A percentile compares a stretch with the other conserved stretches of the same genome.
These are phyloP conservation scores for Cubamyces sp. DNA, from an alignment of 768 basidiomycete species.

Conservation along the genomic window DNA sequence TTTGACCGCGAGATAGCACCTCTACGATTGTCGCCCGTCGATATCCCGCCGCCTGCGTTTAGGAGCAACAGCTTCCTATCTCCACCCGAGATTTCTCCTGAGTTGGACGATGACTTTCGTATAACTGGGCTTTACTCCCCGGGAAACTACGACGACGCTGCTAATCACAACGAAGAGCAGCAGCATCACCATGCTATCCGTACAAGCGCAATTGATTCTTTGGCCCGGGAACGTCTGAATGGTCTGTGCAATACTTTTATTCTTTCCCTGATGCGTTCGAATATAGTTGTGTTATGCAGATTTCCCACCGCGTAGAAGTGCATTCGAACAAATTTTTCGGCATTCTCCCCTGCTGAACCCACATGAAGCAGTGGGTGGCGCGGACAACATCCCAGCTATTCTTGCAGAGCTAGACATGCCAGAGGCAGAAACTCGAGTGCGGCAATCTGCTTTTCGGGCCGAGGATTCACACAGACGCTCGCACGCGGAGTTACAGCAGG, in stretches of 20 bases:
- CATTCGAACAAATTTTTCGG: too few species aligned
- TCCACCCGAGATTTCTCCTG: neutral
- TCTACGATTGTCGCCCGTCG: constrained; percentile 18
- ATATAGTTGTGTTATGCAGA: neutral
- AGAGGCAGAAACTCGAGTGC: too few species aligned
- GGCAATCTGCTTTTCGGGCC: too few species aligned
- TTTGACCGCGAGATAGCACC: constrained; percentile 23
- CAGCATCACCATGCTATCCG: neutral
- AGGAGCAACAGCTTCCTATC: neutral
- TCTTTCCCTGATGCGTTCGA: neutral
- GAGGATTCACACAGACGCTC: too few species aligned
- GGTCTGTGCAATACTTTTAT: neutral
- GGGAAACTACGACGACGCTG: too few species aligned
- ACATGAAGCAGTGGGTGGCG: too few species aligned
- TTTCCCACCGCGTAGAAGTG: neutral
- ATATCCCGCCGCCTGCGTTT: neutral
- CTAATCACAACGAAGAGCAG: too few species aligned
- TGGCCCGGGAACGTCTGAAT: neutral
- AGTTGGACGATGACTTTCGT: neutral
- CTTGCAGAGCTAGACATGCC: too few species aligned
- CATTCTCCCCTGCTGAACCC: too few species aligned
- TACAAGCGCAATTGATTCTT: neutral
- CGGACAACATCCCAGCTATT: too few species aligned
- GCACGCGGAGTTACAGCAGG: neutral
- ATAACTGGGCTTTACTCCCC: too few species aligned